A percentile compares a stretch with the other conserved stretches of the same genome.
Evolutionary conservation across 2,329 filamentous ascomycete species (phyloP).

Genomic region (Volutella citrinella): DNA sequence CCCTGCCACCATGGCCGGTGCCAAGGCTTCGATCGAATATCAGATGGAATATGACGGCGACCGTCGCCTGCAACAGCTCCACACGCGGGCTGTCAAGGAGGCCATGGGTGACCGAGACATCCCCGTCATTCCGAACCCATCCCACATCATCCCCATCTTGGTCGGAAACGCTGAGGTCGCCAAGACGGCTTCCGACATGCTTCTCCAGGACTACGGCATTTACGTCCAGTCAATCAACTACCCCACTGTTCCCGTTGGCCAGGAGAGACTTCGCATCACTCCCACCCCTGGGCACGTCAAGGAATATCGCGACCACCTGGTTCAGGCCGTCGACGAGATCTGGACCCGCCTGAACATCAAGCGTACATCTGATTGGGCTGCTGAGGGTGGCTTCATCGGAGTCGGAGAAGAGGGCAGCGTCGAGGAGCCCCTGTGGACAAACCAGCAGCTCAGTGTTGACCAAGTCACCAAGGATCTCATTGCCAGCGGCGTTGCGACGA

Average conservation of each 20-base stretch:
- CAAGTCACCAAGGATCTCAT: constrained; percentile 62
- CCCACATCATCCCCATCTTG: constrained; percentile 90
- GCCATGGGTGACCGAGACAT: constrained; percentile 77
- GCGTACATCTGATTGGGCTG: constrained; percentile 88
- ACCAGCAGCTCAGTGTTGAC: constrained; percentile 78
- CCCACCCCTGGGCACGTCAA: constrained; percentile 90
- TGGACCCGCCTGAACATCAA: constrained; percentile 89
- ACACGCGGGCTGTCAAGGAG: constrained; percentile 92
- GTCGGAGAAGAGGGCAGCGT: constrained; percentile 71
- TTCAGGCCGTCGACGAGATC: constrained; percentile 79
- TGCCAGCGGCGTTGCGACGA: constrained; percentile 36
- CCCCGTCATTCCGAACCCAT: constrained; percentile 95
- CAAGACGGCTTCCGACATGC: constrained; percentile 86
- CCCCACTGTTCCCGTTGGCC: constrained; percentile 95
- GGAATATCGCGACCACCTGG: constrained; percentile 80
- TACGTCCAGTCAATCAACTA: constrained; percentile 99
- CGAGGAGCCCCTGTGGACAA: constrained; percentile 81
- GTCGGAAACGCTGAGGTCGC: constrained; percentile 93
- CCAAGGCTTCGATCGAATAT: constrained; percentile 87
- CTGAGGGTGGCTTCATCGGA: constrained; percentile 88
- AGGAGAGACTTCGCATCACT: constrained; percentile 93
- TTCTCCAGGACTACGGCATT: constrained; percentile 85
- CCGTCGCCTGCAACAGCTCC: constrained; percentile 87
- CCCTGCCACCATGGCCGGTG: constrained; percentile 94
- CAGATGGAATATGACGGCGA: constrained; percentile 84